Conservation (phyloP, 192 early-diverging fungal species). For the Rhizoclosmatium sp. region DNA sequence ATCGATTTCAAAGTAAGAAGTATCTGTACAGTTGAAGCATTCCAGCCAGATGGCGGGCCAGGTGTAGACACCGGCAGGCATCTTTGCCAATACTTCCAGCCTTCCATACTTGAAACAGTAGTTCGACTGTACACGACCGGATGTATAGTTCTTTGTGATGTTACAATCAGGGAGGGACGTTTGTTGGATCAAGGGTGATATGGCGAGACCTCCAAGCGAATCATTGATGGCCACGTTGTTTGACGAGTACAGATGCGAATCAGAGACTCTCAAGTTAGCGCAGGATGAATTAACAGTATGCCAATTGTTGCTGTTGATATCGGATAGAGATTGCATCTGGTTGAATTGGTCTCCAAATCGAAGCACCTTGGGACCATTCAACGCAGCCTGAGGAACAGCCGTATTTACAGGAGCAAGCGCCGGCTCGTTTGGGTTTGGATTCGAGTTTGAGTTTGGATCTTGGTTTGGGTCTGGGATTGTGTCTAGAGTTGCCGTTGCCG, state of each 20-base stretch:
- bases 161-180: not conserved
- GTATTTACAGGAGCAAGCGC: too few species aligned
- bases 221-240: not conserved
- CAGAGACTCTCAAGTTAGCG: not conserved
- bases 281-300: not conserved
- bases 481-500: too few species aligned
- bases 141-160: not conserved
- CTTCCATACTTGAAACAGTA: not conserved
- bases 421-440: too few species aligned
- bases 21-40: slow-evolving; percentile 17
- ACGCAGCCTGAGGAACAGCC: too few species aligned
- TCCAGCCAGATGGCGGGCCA: slow-evolving; percentile 18
- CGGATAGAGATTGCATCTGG: not conserved
- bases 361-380: too few species aligned
- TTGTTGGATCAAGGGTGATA: not conserved
- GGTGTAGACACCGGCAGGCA: slow-evolving; percentile 6
- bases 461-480: too few species aligned
- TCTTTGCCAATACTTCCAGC: not conserved
- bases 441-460: too few species aligned
- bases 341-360: too few species aligned
- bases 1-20: slow-evolving; percentile 10
- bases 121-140: not conserved
- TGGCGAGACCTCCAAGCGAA: not conserved
- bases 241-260: not conserved
- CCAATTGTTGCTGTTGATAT: not conserved